A percentile compares a stretch with the other conserved stretches of the same genome.
Conservation (phyloP, 2,329 filamentous ascomycete species). For the Colletotrichum sp. region DNA sequence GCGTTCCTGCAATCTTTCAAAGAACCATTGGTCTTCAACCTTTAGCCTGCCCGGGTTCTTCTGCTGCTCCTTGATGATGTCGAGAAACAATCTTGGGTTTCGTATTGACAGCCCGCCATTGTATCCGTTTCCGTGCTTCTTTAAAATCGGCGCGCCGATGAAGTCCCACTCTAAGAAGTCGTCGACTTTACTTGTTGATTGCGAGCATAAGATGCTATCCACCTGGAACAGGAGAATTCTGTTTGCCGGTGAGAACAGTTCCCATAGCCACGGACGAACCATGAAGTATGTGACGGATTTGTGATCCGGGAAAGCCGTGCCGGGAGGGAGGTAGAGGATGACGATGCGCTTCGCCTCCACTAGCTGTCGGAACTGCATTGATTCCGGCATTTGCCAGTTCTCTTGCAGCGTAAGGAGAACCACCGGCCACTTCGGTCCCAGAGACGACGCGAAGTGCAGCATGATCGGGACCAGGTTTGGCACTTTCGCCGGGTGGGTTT, state of each 20-base stretch:
- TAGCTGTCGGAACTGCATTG: conserved; percentile 36
- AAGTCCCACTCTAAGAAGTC: conserved; percentile 40
- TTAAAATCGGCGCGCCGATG: conserved; percentile 33
- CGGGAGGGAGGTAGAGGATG: conserved; percentile 40
- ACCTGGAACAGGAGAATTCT: conserved; percentile 43
- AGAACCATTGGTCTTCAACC: conserved; percentile 38
- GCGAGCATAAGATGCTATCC: conserved; percentile 41
- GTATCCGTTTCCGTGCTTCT: conserved; percentile 26
- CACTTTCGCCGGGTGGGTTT: conserved; percentile 23
- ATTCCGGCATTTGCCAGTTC: conserved; percentile 22
- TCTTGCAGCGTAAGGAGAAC: conserved; percentile 44
- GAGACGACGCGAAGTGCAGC: conserved; percentile 40
- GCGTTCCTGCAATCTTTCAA: conserved; percentile 27
- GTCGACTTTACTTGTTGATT: conserved; percentile 30
- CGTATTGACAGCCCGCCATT: conserved; percentile 38
- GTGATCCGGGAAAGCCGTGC: conserved; percentile 35
- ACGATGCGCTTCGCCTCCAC: conserved; percentile 35
- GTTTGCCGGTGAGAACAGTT: conserved; percentile 34
- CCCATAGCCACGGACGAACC: conserved; percentile 39
- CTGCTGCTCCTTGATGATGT: conserved; percentile 21
- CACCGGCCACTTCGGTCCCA: conserved; percentile 49
- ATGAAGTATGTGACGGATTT: conserved; percentile 37
- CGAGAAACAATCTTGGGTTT: conserved; percentile 29
- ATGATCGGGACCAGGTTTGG: conserved; percentile 40
- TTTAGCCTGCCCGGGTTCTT: conserved; percentile 20